Conservation (phyloP, 441 rosid genomes). For the Jatropha podagrica region DNA sequence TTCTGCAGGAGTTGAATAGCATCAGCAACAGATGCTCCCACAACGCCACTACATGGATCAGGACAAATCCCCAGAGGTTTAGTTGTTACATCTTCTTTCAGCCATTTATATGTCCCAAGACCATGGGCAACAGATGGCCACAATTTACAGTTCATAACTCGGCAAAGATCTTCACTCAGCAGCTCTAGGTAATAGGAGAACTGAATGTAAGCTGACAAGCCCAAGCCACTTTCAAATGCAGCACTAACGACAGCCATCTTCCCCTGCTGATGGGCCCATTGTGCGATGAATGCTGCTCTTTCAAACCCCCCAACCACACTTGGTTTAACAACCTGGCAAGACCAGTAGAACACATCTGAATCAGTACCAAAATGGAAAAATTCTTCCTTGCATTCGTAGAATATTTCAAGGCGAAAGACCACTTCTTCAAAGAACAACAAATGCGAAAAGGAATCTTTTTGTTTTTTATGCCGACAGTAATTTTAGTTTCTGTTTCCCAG, state of each 20-base stretch:
- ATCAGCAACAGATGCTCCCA: slow-evolving; percentile 67
- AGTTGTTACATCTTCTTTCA: slow-evolving; percentile 70
- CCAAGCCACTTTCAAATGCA: slow-evolving; percentile 83
- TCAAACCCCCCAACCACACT: slow-evolving; percentile 94
- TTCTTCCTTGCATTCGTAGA: background rate
- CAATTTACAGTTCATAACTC: slow-evolving; percentile 36
- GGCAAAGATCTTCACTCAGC: slow-evolving; percentile 48
- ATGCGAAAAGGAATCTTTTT: background rate
- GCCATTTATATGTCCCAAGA: slow-evolving; percentile 92
- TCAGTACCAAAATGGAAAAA: slow-evolving; percentile 15
- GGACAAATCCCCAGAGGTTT: slow-evolving; percentile 50
- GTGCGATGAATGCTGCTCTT: slow-evolving; percentile 71
- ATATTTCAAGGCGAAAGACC: background rate
- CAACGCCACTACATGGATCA: slow-evolving; percentile 46
- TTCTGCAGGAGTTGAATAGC: slow-evolving; percentile 52
- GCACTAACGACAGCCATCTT: slow-evolving; percentile 94
- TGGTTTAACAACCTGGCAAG: slow-evolving; percentile 82
- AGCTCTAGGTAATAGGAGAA: slow-evolving; percentile 73
- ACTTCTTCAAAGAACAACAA: background rate
- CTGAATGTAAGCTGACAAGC: slow-evolving; percentile 68
- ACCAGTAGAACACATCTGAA: slow-evolving; percentile 19
- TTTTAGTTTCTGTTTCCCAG: background rate
- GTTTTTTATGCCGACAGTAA: background rate
- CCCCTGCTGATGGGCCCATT: slow-evolving; percentile 83
- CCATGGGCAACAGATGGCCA: slow-evolving; percentile 75